Conservation (phyloP, 2,329 filamentous ascomycete species). For the Neurospora sp. region DNA sequence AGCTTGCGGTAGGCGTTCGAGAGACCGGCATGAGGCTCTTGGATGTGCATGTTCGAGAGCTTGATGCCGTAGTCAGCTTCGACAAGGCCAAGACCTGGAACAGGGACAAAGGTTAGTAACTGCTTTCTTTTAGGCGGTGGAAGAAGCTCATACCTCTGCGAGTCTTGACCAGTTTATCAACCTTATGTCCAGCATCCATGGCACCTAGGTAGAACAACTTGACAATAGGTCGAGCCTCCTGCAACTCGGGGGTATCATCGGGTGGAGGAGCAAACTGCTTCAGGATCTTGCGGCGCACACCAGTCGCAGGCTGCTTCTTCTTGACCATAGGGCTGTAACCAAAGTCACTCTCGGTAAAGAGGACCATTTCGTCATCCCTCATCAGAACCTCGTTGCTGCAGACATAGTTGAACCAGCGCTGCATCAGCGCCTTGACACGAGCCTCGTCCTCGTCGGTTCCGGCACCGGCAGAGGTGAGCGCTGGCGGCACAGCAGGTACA, state of each 20-base stretch:
- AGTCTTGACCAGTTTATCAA: conserved; percentile 87
- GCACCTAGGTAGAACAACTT: conserved; percentile 92
- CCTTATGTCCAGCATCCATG: conserved; percentile 96
- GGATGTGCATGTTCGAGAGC: conserved; percentile 72
- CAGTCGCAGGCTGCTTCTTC: conserved; percentile 93
- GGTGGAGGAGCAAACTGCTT: conserved; percentile 98
- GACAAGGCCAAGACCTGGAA: conserved; percentile 71
- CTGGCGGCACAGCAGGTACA: conserved; percentile 87
- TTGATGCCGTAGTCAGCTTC: conserved; percentile 93
- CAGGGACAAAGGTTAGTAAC: conserved; percentile 19
- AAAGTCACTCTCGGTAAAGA: conserved; percentile 98
- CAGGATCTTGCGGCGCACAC: conserved; percentile 85
- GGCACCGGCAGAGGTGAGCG: conserved; percentile 86
- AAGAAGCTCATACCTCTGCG: conserved; percentile 58
- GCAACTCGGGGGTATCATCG: conserved; percentile 90
- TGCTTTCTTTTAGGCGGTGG: conserved; percentile 4
- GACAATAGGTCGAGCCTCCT: conserved; percentile 79
- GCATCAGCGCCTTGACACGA: conserved; percentile 78
- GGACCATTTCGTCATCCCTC: conserved; percentile 90
- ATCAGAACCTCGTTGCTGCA: conserved; percentile 88
- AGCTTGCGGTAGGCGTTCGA: conserved; percentile 89
- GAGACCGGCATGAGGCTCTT: conserved; percentile 83
- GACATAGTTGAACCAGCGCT: conserved; percentile 91
- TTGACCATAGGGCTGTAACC: conserved; percentile 93
- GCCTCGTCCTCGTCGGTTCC: conserved; percentile 93